Percentiles rank a stretch among this genome's conserved stretches.
Evolutionary conservation across 768 basidiomycete genomes (phyloP).

Genomic region (Megacollybia marginata): DNA sequence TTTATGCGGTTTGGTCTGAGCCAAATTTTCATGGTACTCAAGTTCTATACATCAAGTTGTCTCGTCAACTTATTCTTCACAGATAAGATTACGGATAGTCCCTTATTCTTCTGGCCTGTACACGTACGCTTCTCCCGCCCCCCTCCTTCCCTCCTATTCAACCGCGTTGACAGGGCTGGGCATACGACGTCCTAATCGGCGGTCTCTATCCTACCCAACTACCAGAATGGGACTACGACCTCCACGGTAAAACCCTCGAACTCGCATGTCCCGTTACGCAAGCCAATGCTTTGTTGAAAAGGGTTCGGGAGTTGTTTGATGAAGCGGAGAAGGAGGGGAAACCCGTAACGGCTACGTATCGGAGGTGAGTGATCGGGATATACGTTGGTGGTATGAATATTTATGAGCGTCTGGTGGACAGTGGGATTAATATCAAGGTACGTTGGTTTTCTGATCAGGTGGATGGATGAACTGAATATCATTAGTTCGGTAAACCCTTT

Average conservation of each 20-base stretch:
- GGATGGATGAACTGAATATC: not conserved
- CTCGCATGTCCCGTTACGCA: conserved; percentile 25
- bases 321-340: conserved; percentile 23
- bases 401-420: conserved; percentile 14
- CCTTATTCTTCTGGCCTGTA: conserved; percentile 26
- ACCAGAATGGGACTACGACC: conserved; percentile 28
- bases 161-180: conserved; percentile 20
- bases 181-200: conserved; percentile 30
- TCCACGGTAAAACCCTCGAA: conserved; percentile 28
- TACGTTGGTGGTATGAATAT: conserved; percentile 24
- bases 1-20: conserved; percentile 23
- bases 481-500: conserved; percentile 26
- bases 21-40: conserved; percentile 28
- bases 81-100: conserved; percentile 24
- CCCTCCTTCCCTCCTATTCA: no score
- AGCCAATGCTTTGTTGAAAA: conserved; percentile 21
- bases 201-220: conserved; percentile 23
- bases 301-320: conserved; percentile 26
- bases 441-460: not conserved
- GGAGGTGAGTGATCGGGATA: conserved; percentile 14
- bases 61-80: not conserved
- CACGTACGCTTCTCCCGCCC: not conserved
- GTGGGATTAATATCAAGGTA: conserved; percentile 29
- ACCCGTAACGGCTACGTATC: conserved; percentile 28
- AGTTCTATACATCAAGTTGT: not conserved